These are phyloP conservation scores for Linnemannia zychae DNA, from an alignment of 192 early-diverging fungal genomes.

Conservation along the genomic window DNA sequence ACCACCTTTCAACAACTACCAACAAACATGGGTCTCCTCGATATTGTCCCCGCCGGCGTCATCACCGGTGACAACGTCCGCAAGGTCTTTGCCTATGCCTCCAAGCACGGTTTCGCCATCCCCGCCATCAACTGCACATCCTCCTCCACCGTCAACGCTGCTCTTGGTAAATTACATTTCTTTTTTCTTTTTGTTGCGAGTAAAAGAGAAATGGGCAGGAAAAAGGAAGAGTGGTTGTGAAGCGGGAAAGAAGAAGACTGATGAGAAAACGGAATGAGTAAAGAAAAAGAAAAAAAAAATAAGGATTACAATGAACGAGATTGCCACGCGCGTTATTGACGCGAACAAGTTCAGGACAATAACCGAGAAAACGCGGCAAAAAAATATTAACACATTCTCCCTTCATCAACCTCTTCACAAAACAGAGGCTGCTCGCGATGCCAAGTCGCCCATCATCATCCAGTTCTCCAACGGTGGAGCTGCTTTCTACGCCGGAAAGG, in stretches of 20 bases:
- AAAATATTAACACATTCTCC: not conserved
- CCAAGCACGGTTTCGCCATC: slow-evolving; percentile 91
- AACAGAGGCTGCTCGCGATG: slow-evolving; percentile 91
- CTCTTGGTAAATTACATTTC: slow-evolving; percentile 62
- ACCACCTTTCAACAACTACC: not conserved
- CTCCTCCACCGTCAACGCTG: slow-evolving; percentile 92
- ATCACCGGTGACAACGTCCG: slow-evolving; percentile 93
- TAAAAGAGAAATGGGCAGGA: not conserved
- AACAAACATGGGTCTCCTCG: slow-evolving; percentile 79
- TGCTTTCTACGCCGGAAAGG: slow-evolving; percentile 95
- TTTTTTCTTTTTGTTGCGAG: not conserved
- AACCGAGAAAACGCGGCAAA: not conserved
- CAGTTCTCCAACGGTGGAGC: slow-evolving; percentile 97
- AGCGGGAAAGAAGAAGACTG: too few relatives aligned
- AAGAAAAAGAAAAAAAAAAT: not conserved
- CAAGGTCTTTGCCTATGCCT: slow-evolving; percentile 82
- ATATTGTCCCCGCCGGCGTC: slow-evolving; percentile 91
- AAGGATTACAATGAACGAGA: not conserved
- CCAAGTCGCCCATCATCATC: slow-evolving; percentile 93
- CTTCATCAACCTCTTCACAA: not conserved
- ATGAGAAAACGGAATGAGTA: too few relatives aligned
- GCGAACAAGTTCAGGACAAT: not conserved
- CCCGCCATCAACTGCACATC: slow-evolving; percentile 98
- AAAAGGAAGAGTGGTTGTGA: not conserved
- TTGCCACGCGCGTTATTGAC: not conserved